Evolutionary conservation across 495 filamentous ascomycete genomes (phyloP), one percentile per base, ranked within the genome.

Genomic region (Glonium stellatum): DNA sequence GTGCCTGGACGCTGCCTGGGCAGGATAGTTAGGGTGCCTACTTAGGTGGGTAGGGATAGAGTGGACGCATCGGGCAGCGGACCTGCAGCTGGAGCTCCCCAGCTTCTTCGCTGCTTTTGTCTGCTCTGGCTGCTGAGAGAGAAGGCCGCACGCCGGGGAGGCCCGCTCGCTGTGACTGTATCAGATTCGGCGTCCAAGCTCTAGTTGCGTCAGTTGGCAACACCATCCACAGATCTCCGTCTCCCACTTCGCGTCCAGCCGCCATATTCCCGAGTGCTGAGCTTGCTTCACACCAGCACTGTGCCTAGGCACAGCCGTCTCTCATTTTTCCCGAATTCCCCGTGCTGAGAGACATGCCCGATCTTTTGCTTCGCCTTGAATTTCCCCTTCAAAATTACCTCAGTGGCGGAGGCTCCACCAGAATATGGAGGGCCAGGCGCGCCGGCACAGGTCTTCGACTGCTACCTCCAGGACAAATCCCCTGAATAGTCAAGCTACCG

Each of bases 381-480:
- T 15, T 54, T 13, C 27, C 52, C 27, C 54, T 36, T 46, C 54
- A 51, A 42, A 37, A 49, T n/a, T 27, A 13, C 47, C 64, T 19
- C 64, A 46, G 44, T 56, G 57, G 60, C 57, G 31, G 52, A 15
- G 44, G 55, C 63, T 55, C 60, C 46, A 64, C 39, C 53, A 5
- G 56, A 59, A 41, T 46, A 69, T 63, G 63, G 42, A 53, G 19
- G 41, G 55, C 37, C 34, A 55, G 23, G 47, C 60, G 18, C 66
- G 67, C 61, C 67, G 47, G 35, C 63, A 69, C 49, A 47, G 67
- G 51, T 69, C 67, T 27, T 69, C 67, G 48, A 67, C 65, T 49
- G 65, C 65, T 44, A 58, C 65, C 21, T 67, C 65, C 46, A 49
- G 62, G 39, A 60, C 53, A 34, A 59, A 62, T 35, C 61, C 60